phyloP scores from a whole-genome alignment of 441 rosid species.

The Mallotus japonicus region DNA sequence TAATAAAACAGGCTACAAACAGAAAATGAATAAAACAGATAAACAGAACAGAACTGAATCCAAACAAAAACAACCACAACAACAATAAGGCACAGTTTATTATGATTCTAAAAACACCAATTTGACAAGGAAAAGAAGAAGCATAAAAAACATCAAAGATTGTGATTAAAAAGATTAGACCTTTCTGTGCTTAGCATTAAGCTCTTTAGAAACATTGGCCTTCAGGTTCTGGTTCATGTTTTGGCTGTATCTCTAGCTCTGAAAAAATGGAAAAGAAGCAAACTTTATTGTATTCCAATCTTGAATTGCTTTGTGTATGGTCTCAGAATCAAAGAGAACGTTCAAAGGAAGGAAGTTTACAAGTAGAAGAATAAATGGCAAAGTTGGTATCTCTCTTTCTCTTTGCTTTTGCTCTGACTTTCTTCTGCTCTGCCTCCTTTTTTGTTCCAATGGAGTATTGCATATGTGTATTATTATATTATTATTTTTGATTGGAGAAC shows the following conservation, averaged over 20 bases:
- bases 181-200: constrained; percentile 60
- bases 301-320: neutral
- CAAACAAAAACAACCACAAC: neutral
- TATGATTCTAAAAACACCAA: neutral
- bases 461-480: neutral
- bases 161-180: constrained; percentile 15
- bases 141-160: neutral
- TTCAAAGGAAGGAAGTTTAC: constrained; percentile 11
- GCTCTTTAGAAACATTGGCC: constrained; percentile 64
- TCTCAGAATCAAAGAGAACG: constrained; percentile 24
- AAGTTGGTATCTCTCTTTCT: constrained; percentile 28
- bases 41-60: neutral
- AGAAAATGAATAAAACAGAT: neutral
- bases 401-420: constrained; percentile 18
- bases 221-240: constrained; percentile 68
- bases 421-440: neutral
- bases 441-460: neutral
- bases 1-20: neutral
- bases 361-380: constrained; percentile 26
- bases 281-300: constrained; percentile 4
- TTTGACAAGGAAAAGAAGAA: neutral
- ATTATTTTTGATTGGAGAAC: constrained; percentile 15
- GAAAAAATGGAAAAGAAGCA: neutral
- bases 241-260: neutral
- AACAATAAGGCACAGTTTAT: neutral